A percentile compares a stretch with the other conserved stretches of the same genome.
These are phyloP conservation scores for Colletotrichum sansevieriae DNA, from an alignment of 2,329 filamentous ascomycete genomes.

Conservation along the genomic window DNA sequence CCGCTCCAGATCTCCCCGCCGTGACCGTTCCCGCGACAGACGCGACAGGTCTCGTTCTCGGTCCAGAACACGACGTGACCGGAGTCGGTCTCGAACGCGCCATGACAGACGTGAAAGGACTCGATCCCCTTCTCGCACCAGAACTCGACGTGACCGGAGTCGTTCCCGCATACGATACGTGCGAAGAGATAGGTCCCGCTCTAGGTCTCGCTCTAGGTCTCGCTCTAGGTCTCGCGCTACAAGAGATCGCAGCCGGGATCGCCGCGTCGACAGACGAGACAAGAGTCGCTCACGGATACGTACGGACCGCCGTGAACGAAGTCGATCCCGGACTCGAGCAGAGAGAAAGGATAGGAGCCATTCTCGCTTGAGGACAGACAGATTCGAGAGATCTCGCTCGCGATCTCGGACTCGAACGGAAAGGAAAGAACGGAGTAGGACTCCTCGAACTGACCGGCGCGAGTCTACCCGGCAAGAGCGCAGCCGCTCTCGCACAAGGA, in stretches of 20 bases:
- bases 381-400: constrained; percentile 36
- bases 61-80: constrained; percentile 49
- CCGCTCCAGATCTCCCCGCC: constrained; percentile 55
- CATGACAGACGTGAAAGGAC: constrained; percentile 54
- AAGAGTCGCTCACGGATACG: constrained; percentile 49
- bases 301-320: constrained; percentile 44
- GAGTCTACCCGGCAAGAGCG: constrained; percentile 42
- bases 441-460: constrained; percentile 42
- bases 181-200: constrained; percentile 54
- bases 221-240: constrained; percentile 49
- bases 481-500: constrained; percentile 39
- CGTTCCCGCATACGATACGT: constrained; percentile 49
- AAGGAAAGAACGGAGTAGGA: constrained; percentile 50
- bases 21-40: constrained; percentile 51
- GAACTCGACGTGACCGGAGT: constrained; percentile 50
- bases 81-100: constrained; percentile 49
- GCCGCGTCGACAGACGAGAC: constrained; percentile 50
- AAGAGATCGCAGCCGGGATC: constrained; percentile 54
- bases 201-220: constrained; percentile 51
- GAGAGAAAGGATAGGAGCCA: constrained; percentile 48
- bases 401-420: constrained; percentile 29
- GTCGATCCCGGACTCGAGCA: constrained; percentile 47
- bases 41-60: constrained; percentile 49
- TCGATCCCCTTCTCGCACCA: constrained; percentile 50
- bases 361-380: constrained; percentile 45